These are phyloP conservation scores for Alternaria burnsii DNA, from an alignment of 2,329 filamentous ascomycete genomes.

Conservation along the genomic window DNA sequence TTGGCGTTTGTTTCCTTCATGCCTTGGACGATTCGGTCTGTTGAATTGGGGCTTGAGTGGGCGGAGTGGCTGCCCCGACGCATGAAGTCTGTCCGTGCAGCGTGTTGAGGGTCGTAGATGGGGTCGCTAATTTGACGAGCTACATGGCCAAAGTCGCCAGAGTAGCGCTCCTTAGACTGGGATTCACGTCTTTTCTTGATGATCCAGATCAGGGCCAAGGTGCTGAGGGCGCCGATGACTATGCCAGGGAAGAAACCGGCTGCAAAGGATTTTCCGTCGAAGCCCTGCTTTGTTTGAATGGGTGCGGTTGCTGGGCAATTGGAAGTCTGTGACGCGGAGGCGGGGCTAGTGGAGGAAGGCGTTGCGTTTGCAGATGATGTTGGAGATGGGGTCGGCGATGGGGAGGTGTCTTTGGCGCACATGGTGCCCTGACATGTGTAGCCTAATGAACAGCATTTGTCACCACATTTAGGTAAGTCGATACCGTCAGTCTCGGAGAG, in stretches of 20 bases:
- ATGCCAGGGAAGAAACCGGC: constrained; percentile 51
- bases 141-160: constrained; percentile 51
- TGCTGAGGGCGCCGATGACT: constrained; percentile 45
- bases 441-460: constrained; percentile 74
- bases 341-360: constrained; percentile 38
- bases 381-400: constrained; percentile 32
- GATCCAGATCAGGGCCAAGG: constrained; percentile 44
- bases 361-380: constrained; percentile 32
- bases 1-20: constrained; percentile 27
- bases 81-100: constrained; percentile 50
- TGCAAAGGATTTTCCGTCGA: constrained; percentile 49
- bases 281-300: constrained; percentile 29
- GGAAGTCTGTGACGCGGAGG: constrained; percentile 44
- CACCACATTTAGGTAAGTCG: constrained; percentile 66
- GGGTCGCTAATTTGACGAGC: constrained; percentile 50
- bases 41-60: constrained; percentile 36
- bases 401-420: constrained; percentile 60
- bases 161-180: constrained; percentile 43
- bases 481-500: constrained; percentile 67
- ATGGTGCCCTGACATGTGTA: constrained; percentile 66
- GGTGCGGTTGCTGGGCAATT: constrained; percentile 26
- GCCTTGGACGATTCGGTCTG: constrained; percentile 33
- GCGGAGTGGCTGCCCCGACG: constrained; percentile 40
- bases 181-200: constrained; percentile 46
- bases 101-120: constrained; percentile 49